Base-by-base conservation (phyloP, 164 flowering plant genomes). In the Stephania yunnanensis region DNA sequence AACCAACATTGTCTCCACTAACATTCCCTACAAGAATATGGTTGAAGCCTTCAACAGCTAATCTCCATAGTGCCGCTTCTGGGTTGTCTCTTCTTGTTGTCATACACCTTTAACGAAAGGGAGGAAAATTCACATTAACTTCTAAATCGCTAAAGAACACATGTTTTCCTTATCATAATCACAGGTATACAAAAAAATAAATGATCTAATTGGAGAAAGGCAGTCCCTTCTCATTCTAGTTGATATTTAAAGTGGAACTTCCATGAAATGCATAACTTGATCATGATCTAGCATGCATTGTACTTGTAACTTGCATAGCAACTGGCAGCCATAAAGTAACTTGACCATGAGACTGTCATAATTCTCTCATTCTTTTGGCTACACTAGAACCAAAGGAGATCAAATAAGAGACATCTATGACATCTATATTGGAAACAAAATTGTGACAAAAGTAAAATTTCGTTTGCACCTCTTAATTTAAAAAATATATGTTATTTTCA, bases 51-150 rank as follows among this genome's bases (percentile, higher is more conserved):
- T 91, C 91, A 80, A 89, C 95, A 67, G 97, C 97, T 77, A 87
- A 29, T 81, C 95, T 89, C 99, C 99, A 96, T 72, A 96, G 87
- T 68, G 86, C 77, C 70, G 94, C 89, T 84, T 91, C 97, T 65
- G 97, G 93, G 78, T 76, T 80, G 80, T 96, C 99, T 84, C 99
- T 89, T 85, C 99, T 91, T 73, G 93, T 92, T 61, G 87, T 87
- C 98, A 94, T 96, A 77, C 94, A 96, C 86, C 99, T 95, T 36
- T 69, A 6, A 80, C 48, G 71, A 19, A 46, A 61, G n/a, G 22
- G 44, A 13, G 12, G 5, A 69, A 20, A 45, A 44, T 13, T 68
- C 46, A 15, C 63, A 55, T 55, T 55, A 55, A 19, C 19, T 19
- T 55, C 5, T 55, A 15, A 15, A 11, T 55, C 2, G 63, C 63